Conservation (phyloP, 2,329 filamentous ascomycete genomes). For the Microdochium bolleyi region DNA sequence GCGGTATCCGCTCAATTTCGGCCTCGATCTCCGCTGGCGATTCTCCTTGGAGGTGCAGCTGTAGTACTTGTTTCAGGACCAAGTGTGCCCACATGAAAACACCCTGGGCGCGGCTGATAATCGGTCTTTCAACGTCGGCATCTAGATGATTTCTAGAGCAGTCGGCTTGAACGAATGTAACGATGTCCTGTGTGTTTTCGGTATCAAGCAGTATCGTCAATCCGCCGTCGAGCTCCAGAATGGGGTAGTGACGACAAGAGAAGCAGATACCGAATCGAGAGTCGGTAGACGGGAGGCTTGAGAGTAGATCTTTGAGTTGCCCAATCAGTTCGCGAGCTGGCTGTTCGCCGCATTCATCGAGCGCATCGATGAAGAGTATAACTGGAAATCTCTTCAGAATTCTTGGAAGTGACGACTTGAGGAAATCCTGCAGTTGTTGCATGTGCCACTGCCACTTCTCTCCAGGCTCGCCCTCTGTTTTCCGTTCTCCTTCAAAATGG, state of each 20-base stretch:
- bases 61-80: constrained; percentile 11
- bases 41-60: constrained; percentile 6
- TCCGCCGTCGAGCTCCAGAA: constrained; percentile 8
- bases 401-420: constrained; percentile 11
- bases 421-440: constrained; percentile 9
- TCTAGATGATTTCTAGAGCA: constrained; percentile 5
- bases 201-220: constrained; percentile 19
- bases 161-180: constrained; percentile 13
- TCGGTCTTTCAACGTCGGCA: constrained; percentile 5
- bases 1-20: constrained; percentile 10
- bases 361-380: constrained; percentile 23
- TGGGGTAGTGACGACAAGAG: constrained; percentile 22
- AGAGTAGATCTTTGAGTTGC: constrained; percentile 12
- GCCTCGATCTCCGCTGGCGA: constrained; percentile 10
- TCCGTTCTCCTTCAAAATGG: constrained; percentile 5
- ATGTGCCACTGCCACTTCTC: constrained; percentile 18
- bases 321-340: constrained; percentile 10
- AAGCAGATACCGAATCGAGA: constrained; percentile 17
- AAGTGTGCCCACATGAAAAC: constrained; percentile 29
- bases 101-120: constrained; percentile 17
- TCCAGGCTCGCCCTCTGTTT: constrained; percentile 5
- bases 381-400: constrained; percentile 10
- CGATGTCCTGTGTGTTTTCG: constrained; percentile 21
- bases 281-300: constrained; percentile 7
- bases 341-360: constrained; percentile 23